These are phyloP conservation scores for Ceratopteris richardii DNA, from an alignment of 75 land plant genomes.

Conservation along the genomic window DNA sequence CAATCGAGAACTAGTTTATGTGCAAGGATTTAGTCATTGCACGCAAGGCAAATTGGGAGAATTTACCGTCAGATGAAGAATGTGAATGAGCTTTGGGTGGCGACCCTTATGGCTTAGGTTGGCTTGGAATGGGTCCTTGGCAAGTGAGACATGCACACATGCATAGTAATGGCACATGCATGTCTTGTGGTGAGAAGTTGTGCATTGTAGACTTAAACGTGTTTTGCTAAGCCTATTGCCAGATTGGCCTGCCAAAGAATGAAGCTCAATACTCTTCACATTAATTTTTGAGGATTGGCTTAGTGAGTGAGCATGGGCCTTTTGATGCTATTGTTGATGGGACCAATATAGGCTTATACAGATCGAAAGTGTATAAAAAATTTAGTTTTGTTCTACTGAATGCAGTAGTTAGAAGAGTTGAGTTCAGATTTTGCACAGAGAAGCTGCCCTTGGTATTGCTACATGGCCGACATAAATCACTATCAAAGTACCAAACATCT, in stretches of 20 bases:
- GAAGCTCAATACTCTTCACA: constrained; percentile 19
- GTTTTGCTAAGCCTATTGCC: constrained; percentile 42
- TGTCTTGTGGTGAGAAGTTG: constrained; percentile 39
- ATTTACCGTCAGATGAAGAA: constrained; percentile 5
- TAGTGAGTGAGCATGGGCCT: no score
- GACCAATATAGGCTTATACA: no score
- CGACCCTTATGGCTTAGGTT: constrained; percentile 75
- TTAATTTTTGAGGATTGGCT: no score
- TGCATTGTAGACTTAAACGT: constrained; percentile 54
- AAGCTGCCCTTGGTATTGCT: no score
- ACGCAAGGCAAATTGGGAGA: constrained; percentile 32
- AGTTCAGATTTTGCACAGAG: no score
- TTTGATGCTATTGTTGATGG: no score
- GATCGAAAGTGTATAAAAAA: no score
- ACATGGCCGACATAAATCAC: no score
- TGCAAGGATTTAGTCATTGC: constrained; percentile 26
- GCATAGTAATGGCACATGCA: constrained; percentile 36
- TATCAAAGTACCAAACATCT: no score
- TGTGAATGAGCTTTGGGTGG: constrained; percentile 51
- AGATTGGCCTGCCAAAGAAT: constrained; percentile 48
- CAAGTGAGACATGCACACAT: constrained; percentile 29
- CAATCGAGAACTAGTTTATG: constrained; percentile 57
- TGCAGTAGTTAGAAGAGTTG: no score
- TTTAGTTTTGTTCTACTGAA: no score
- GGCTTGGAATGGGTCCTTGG: constrained; percentile 68